Conservation (phyloP, 192 early-diverging fungal species). For the Geranomyces michiganensis region DNA sequence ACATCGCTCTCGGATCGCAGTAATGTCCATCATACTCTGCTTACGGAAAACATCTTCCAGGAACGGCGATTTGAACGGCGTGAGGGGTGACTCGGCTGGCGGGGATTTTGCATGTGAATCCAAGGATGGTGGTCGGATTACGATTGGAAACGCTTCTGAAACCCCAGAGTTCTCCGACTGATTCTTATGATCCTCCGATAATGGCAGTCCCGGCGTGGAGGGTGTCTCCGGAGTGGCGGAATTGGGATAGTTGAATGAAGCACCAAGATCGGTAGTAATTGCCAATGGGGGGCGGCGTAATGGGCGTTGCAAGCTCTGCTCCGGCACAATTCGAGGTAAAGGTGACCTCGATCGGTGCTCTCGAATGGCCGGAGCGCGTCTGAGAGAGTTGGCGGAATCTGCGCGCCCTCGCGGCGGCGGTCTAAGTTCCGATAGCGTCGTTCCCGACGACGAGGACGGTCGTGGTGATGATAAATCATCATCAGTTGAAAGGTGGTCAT, state of each 20-base stretch:
- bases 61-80: background rate
- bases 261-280: constrained; percentile 11
- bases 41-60: background rate
- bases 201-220: too few relatives aligned
- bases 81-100: background rate
- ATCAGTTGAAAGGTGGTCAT: background rate
- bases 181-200: too few relatives aligned
- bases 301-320: background rate
- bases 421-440: background rate
- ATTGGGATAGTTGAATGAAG: background rate
- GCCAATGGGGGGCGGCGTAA: constrained; percentile 12
- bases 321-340: background rate
- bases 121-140: too few relatives aligned
- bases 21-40: constrained; percentile 19
- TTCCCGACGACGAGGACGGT: background rate
- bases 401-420: background rate
- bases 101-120: too few relatives aligned
- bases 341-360: constrained; percentile 13
- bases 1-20: constrained; percentile 44
- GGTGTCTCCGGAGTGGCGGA: too few relatives aligned
- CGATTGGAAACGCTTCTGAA: too few relatives aligned
- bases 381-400: background rate
- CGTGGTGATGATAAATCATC: background rate
- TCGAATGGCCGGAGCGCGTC: constrained; percentile 17
- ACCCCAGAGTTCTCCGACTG: too few relatives aligned